Percentiles rank a stretch among this genome's conserved stretches.
Evolutionary conservation across 1,284 basidiomycete species (phyloP).

Genomic region (Apiotrichum brassicae): DNA sequence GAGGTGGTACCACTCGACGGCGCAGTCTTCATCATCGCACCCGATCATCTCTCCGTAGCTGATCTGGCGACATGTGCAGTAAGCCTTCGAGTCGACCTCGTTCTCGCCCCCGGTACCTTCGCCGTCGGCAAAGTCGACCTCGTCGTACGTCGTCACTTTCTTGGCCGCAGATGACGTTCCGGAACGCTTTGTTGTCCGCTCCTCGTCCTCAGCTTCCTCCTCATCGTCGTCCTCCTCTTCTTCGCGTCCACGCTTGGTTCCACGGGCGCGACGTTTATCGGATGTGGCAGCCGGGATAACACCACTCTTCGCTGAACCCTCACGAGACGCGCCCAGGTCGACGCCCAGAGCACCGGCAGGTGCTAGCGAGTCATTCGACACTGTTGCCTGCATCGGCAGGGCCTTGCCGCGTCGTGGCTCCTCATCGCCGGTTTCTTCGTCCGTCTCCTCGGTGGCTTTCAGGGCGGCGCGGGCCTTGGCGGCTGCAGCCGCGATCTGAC

Average conservation of each 20-base stretch:
- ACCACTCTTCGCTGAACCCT: conserved; percentile 12
- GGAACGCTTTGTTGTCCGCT: conserved; percentile 17
- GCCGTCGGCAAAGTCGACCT: conserved; percentile 50
- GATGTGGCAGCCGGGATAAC: neutral
- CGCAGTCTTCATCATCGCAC: conserved; percentile 84
- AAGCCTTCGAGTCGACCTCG: conserved; percentile 63
- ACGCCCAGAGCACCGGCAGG: conserved; percentile 15
- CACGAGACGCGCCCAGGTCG: conserved; percentile 15
- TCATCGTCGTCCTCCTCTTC: conserved; percentile 35
- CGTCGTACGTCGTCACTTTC: conserved; percentile 7
- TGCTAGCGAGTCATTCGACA: conserved; percentile 25
- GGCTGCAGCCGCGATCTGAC: conserved; percentile 42
- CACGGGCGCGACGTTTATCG: conserved; percentile 14
- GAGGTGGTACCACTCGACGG: conserved; percentile 91
- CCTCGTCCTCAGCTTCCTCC: conserved; percentile 27
- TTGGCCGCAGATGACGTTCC: conserved; percentile 8
- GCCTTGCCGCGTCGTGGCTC: conserved; percentile 13
- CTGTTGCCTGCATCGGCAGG: conserved; percentile 19
- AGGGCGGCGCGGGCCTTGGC: conserved; percentile 28
- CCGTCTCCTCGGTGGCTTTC: conserved; percentile 26
- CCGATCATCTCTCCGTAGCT: conserved; percentile 88
- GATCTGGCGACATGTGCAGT: conserved; percentile 81
- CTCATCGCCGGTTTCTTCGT: conserved; percentile 30
- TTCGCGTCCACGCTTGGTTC: conserved; percentile 27
- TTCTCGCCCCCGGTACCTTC: conserved; percentile 10